Conservation (phyloP, 2,329 filamentous ascomycete species). For the Trichoderma semiorbis region DNA sequence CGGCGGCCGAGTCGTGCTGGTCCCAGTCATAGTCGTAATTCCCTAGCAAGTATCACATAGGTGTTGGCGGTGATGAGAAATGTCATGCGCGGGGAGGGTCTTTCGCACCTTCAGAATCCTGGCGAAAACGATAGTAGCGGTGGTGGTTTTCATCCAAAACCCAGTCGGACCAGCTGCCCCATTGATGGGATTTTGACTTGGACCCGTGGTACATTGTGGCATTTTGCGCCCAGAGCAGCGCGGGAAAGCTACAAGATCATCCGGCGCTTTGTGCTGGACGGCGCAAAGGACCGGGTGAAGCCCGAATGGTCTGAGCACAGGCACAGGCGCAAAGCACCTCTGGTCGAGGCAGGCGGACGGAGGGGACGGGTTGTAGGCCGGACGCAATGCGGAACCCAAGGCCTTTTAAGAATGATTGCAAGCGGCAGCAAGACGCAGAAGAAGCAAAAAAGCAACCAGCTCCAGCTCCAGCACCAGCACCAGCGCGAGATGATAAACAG, state of each 20-base stretch:
- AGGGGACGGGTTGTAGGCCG: slow-evolving; percentile 19
- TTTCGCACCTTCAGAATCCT: slow-evolving; percentile 26
- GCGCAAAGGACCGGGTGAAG: slow-evolving; percentile 13
- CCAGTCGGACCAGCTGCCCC: slow-evolving; percentile 30
- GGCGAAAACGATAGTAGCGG: slow-evolving; percentile 27
- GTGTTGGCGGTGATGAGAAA: slow-evolving; percentile 10
- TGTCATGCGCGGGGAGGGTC: slow-evolving; percentile 2
- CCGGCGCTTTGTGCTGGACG: slow-evolving; percentile 16
- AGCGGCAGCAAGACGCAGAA: not conserved
- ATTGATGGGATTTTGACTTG: slow-evolving; percentile 27
- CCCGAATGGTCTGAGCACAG: not conserved
- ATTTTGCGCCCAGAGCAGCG: slow-evolving; percentile 24
- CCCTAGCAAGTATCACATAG: slow-evolving; percentile 12
- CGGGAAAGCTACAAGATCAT: slow-evolving; percentile 19
- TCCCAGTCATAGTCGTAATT: slow-evolving; percentile 24
- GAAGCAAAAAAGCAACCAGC: not conserved
- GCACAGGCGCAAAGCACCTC: slow-evolving; percentile 15
- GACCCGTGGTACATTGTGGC: slow-evolving; percentile 30
- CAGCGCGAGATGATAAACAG: slow-evolving; percentile 20
- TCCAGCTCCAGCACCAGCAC: not conserved
- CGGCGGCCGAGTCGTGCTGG: slow-evolving; percentile 5
- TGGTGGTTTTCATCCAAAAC: slow-evolving; percentile 22
- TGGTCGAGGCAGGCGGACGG: slow-evolving; percentile 13
- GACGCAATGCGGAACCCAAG: slow-evolving; percentile 16
- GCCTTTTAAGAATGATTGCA: slow-evolving; percentile 7